Evolutionary conservation across 345 rosid genomes (phyloP), one percentile per base, ranked within the genome.

Genomic region (Acer negundo): DNA sequence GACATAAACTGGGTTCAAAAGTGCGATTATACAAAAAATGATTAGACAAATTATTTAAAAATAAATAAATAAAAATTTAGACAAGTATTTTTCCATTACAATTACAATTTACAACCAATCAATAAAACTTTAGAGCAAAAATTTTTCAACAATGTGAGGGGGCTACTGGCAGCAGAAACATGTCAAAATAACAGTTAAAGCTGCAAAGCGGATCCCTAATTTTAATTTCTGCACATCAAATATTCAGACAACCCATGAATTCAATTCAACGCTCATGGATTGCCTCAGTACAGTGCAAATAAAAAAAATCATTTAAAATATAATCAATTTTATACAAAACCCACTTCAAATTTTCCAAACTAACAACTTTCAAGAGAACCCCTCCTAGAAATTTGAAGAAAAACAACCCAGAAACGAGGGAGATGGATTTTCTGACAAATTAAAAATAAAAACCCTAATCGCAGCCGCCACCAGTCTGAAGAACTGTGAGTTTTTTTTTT

Each of bases 201-300:
- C 88, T 79, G 86, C 88, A 83, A 83, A 81, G 85, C 86, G 81
- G 63, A 44, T 83, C 85, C 84, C 82, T 66, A 71, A 0, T 70
- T 51, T 80, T 62, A 11, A 35, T 58, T 72, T 77, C 24, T 77
- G 86, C 83, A 81, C 82, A 20, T 75, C 7, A 22, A 59, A n/a
- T 67, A 76, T 76, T 76, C 58, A 58, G 79, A 66, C 73, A 24
- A 68, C 40, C 40, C 53, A 67, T 67, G 13, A 3, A 6, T 28
- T 20, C 12, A 6, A 11, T 35, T 7, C 31, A 51, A 10, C 7
- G 3, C 2, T 9, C 62, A 19, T 61, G 67, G 20, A 35, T 8
- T 59, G 79, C 79, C 67, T 68, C 67, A 40, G 67, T 76, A 76
- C 69, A 23, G 69, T 63, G 77, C 77, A 73, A 22, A 1, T 16